Evolutionary conservation across 495 filamentous ascomycete species (phyloP).

Genomic region (Aspergillus affinis): DNA sequence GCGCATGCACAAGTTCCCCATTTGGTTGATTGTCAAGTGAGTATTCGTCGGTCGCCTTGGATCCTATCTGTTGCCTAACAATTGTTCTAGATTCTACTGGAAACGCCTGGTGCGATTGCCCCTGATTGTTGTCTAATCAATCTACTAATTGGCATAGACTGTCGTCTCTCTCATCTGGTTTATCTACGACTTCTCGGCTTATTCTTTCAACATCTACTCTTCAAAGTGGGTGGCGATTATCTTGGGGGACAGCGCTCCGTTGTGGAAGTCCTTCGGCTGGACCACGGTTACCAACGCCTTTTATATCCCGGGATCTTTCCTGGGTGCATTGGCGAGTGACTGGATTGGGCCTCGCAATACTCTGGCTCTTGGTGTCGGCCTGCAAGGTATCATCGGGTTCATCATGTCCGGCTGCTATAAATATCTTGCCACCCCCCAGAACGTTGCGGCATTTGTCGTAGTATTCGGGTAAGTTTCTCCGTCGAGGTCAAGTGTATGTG

Average conservation of each 20-base stretch:
- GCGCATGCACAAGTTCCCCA: conserved; percentile 53
- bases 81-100: conserved; percentile 48
- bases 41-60: conserved; percentile 7
- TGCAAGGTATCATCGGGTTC: conserved; percentile 78
- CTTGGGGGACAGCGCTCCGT: conserved; percentile 49
- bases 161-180: conserved; percentile 86
- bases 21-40: conserved; percentile 51
- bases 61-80: background rate
- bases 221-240: conserved; percentile 68
- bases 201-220: conserved; percentile 79
- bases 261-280: conserved; percentile 82
- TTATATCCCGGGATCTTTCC: conserved; percentile 77
- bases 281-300: conserved; percentile 81
- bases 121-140: conserved; percentile 6
- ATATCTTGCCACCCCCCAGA: conserved; percentile 55
- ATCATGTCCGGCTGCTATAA: conserved; percentile 80
- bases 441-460: conserved; percentile 75
- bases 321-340: conserved; percentile 74
- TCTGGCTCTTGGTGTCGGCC: conserved; percentile 62
- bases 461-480: conserved; percentile 55
- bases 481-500: no score
- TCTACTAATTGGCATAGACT: conserved; percentile 57
- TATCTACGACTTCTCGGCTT: conserved; percentile 83
- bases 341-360: conserved; percentile 72
- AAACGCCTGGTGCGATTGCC: conserved; percentile 36